Conservation (phyloP, 257 asterid species). For the Linaria vulgaris region DNA sequence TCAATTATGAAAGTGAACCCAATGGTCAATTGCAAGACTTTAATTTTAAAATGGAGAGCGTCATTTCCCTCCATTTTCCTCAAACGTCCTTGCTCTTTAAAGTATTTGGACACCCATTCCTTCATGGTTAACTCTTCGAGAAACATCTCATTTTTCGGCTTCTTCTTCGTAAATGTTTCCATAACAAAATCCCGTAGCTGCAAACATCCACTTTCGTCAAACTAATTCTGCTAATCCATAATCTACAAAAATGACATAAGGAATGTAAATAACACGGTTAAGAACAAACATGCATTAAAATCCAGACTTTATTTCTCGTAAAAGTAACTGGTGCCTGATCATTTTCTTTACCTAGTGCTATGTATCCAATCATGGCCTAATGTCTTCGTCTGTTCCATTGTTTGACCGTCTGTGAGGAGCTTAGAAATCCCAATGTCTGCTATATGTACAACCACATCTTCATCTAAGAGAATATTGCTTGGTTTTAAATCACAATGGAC, state of each 20-base stretch:
- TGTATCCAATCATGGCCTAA: constrained; percentile 25
- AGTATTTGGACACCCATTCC: constrained; percentile 33
- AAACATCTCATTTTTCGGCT: constrained; percentile 37
- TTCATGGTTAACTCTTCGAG: constrained; percentile 27
- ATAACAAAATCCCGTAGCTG: constrained; percentile 39
- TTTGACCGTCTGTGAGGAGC: constrained; percentile 4
- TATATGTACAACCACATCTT: neutral
- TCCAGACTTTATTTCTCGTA: neutral
- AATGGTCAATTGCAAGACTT: too few species aligned
- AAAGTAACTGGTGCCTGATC: neutral
- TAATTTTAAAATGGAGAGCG: too few species aligned
- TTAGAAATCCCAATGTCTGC: neutral
- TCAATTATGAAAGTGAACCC: too few species aligned
- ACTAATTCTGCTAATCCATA: constrained; percentile 45
- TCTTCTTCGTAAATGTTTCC: constrained; percentile 39
- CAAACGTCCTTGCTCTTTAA: too few species aligned
- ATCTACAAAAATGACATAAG: too few species aligned
- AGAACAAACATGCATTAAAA: neutral
- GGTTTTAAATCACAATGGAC: constrained; percentile 41
- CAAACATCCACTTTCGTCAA: constrained; percentile 12
- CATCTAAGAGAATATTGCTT: constrained; percentile 30
- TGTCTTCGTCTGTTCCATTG: neutral
- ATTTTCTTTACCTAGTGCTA: constrained; percentile 27
- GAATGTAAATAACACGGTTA: neutral
- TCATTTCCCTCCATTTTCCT: too few species aligned